Conservation (phyloP, 768 basidiomycete species). For the Gelatoporia subvermispora region DNA sequence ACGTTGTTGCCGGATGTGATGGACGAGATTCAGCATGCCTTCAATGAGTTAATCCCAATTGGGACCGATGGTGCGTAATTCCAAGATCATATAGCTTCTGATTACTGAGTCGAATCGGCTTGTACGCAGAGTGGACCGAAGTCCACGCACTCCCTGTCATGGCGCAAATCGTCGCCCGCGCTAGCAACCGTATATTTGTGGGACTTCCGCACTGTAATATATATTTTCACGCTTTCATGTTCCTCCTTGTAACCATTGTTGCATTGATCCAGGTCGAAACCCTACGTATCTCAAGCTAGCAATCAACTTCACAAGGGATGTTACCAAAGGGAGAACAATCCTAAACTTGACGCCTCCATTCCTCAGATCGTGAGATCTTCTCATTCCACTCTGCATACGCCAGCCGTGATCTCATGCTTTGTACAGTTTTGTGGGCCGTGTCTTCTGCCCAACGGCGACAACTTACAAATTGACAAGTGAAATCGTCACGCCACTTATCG, state of each 20-base stretch:
- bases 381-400: background rate
- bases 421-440: background rate
- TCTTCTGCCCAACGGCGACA: conserved; percentile 3
- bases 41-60: background rate
- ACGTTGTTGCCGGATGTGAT: conserved; percentile 14
- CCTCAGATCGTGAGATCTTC: conserved; percentile 10
- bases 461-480: conserved; percentile 3
- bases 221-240: no score
- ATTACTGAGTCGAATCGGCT: background rate
- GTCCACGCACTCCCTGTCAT: conserved; percentile 5
- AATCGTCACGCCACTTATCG: conserved; percentile 10
- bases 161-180: conserved; percentile 11
- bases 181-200: conserved; percentile 15
- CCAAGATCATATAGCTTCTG: background rate
- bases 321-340: conserved; percentile 9
- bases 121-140: conserved; percentile 1
- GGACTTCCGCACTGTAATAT: conserved; percentile 12
- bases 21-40: conserved; percentile 16
- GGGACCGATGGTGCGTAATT: background rate
- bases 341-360: conserved; percentile 12
- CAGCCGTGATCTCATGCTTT: background rate
- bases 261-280: conserved; percentile 10
- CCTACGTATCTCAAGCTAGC: conserved; percentile 6
- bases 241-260: background rate
- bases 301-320: conserved; percentile 13